These are phyloP conservation scores for Yamadazyma siamensis DNA, from an alignment of 1,139 yeast species.

Conservation along the genomic window DNA sequence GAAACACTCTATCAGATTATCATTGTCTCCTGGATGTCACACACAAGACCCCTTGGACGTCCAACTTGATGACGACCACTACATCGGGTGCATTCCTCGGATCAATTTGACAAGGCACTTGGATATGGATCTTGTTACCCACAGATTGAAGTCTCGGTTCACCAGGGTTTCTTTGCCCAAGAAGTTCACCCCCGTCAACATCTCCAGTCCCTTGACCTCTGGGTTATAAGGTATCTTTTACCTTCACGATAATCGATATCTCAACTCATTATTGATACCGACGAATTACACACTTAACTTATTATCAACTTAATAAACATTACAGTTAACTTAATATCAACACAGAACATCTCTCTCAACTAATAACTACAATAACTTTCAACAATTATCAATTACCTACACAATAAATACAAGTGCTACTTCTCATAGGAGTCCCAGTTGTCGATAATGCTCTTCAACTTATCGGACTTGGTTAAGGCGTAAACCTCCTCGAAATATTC, in stretches of 20 bases:
- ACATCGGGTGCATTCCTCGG: conserved; percentile 92
- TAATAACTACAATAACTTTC: too few relatives aligned
- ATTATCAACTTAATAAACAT: too few relatives aligned
- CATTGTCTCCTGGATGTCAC: conserved; percentile 96
- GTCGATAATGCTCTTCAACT: conserved; percentile 83
- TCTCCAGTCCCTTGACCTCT: conserved; percentile 58
- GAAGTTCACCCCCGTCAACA: conserved; percentile 86
- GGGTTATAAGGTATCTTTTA: too few relatives aligned
- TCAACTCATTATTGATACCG: background rate
- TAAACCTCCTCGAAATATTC: conserved; percentile 97
- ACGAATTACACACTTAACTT: too few relatives aligned
- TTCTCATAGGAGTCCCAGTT: conserved; percentile 87
- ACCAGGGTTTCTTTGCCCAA: conserved; percentile 87
- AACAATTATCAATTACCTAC: too few relatives aligned
- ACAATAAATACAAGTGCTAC: too few relatives aligned
- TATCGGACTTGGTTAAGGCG: conserved; percentile 84
- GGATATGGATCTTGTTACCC: conserved; percentile 86
- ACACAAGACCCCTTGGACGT: conserved; percentile 97
- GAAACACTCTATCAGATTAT: conserved; percentile 82
- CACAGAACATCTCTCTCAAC: too few relatives aligned
- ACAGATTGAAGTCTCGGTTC: conserved; percentile 77
- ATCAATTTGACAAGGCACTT: conserved; percentile 87
- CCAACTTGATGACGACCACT: conserved; percentile 92
- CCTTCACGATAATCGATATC: background rate
- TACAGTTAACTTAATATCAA: too few relatives aligned